These are phyloP conservation scores for Russula emetica DNA, from an alignment of 768 basidiomycete species.

Conservation along the genomic window DNA sequence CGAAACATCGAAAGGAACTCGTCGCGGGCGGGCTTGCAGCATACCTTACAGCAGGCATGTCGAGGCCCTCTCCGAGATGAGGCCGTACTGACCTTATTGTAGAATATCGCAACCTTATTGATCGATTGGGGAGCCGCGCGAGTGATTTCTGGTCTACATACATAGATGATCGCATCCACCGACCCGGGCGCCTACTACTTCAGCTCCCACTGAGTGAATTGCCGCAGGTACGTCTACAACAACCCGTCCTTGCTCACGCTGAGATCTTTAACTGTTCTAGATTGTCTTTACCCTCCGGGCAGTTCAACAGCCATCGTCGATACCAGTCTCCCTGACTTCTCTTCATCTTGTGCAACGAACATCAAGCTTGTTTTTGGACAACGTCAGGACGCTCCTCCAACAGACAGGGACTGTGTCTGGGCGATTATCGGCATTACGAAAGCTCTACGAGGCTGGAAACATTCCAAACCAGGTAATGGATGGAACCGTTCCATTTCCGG, in stretches of 20 bases:
- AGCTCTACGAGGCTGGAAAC: conserved; percentile 59
- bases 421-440: conserved; percentile 49
- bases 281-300: conserved; percentile 29
- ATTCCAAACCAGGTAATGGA: conserved; percentile 58
- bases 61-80: not conserved
- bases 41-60: conserved; percentile 46
- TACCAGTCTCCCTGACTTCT: conserved; percentile 23
- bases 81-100: not conserved
- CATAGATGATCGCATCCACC: not conserved
- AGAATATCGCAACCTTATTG: conserved; percentile 22
- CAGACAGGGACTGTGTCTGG: conserved; percentile 54
- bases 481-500: conserved; percentile 42
- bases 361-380: conserved; percentile 46
- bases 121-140: conserved; percentile 21
- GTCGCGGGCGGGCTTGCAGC: conserved; percentile 60
- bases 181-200: conserved; percentile 11
- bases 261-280: conserved; percentile 5
- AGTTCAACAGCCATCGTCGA: conserved; percentile 26
- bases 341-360: conserved; percentile 55
- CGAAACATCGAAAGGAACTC: conserved; percentile 64
- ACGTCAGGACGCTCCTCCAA: conserved; percentile 47
- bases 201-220: conserved; percentile 14
- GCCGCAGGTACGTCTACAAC: conserved; percentile 22
- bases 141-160: conserved; percentile 18
- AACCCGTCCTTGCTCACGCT: not conserved